Evolutionary conservation across 1,284 basidiomycete species (phyloP), one percentile per base, ranked within the genome.

Genomic region (Peniophora sp.): DNA sequence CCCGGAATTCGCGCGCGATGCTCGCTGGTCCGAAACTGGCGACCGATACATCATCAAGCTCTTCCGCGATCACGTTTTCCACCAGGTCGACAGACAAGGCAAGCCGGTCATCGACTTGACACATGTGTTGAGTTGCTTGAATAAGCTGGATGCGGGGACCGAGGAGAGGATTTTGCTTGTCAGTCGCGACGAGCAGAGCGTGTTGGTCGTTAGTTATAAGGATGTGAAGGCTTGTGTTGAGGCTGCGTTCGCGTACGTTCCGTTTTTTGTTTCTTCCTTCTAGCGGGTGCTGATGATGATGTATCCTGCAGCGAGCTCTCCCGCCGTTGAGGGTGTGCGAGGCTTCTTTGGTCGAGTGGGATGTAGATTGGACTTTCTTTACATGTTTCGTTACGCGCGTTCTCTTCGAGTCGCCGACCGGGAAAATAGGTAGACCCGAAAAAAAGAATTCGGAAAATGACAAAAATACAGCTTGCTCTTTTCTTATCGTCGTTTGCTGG

Each of bases 31-130:
- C 8, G 97, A 99, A 65, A 97, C 96, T 1, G 97, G 97, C 12
- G 97, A 99, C 64, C 78, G 95, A 53, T 99, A 99, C 65, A 92
- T 99, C 61, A 81, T 99, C 74, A 97, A 97, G 74, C 80, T 99
- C 48, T 99, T 99, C 79, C 81, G 97, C 24, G 97, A 99, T 69
- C 95, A 92, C 62, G 94, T 99, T 43, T 99, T 99, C 71, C 97
- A 99, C 65, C 92, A 96, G 61, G 87, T 97, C 43, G 93, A 97
- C 59, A 32, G 6, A 32, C 27, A 32, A 32, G 27, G 27, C 6
- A 5, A 32, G 53, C 95, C 97, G 0, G 83, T 97, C 11, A 76
- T 98, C 50, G 95, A 97, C 64, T 69, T 97, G 54, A 81, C 84
- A 0, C 93, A 97, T 68, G 93, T 97, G n/a, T 70, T 97, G 24